Evolutionary conservation across 164 flowering plant genomes (phyloP).

Genomic region (Sextonia rubra): DNA sequence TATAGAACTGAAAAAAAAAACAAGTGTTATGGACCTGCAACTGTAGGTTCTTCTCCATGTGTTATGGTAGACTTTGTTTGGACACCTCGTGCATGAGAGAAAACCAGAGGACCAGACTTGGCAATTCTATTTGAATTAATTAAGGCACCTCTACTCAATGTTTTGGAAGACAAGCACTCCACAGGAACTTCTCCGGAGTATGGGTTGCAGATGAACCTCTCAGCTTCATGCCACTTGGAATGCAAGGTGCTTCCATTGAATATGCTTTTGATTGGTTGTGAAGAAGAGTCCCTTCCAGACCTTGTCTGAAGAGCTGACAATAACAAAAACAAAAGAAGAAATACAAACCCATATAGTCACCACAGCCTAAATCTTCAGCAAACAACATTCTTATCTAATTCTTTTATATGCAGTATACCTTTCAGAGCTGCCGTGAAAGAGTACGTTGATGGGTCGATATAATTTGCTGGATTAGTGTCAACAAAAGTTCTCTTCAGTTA

Average conservation of each 20-base stretch:
- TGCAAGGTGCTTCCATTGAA: constrained; percentile 62
- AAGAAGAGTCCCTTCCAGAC: constrained; percentile 48
- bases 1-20: neutral
- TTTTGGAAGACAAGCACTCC: constrained; percentile 79
- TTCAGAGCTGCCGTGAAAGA: constrained; percentile 74
- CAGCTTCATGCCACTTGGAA: constrained; percentile 92
- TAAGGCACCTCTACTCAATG: constrained; percentile 48
- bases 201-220: constrained; percentile 84
- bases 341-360: neutral
- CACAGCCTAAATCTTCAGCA: neutral
- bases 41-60: constrained; percentile 18
- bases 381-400: neutral
- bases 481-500: neutral
- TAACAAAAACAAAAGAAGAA: neutral
- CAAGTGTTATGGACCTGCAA: constrained; percentile 26
- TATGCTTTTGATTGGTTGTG: constrained; percentile 24
- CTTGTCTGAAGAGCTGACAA: constrained; percentile 68
- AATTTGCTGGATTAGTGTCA: constrained; percentile 31
- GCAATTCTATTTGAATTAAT: constrained; percentile 35
- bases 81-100: constrained; percentile 24
- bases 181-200: constrained; percentile 81
- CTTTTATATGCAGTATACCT: constrained; percentile 32
- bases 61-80: constrained; percentile 21
- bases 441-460: constrained; percentile 78
- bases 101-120: constrained; percentile 74